Evolutionary conservation across 495 filamentous ascomycete species (phyloP).

Genomic region (Penicillium antarcticum): DNA sequence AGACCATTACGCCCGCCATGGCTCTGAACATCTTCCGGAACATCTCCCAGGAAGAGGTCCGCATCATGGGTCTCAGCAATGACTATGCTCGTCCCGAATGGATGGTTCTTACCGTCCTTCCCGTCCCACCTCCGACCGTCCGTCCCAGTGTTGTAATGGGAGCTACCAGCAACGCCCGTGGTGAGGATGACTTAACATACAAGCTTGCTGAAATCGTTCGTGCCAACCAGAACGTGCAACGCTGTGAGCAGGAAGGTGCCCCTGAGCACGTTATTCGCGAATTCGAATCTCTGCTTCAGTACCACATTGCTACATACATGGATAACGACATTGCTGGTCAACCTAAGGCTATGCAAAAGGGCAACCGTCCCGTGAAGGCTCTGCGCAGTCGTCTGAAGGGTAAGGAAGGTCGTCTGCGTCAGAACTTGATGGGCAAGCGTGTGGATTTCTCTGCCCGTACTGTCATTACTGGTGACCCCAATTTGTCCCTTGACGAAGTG

Average conservation of each 20-base stretch:
- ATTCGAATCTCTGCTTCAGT: conserved; percentile 90
- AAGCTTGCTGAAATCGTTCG: conserved; percentile 98
- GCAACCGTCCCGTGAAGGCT: conserved; percentile 90
- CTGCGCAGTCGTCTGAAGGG: conserved; percentile 96
- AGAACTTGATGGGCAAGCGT: conserved; percentile 99
- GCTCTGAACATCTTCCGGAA: conserved; percentile 80
- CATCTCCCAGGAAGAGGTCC: conserved; percentile 75
- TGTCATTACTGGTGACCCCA: conserved; percentile 97
- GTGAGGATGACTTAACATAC: conserved; percentile 98
- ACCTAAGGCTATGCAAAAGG: conserved; percentile 94
- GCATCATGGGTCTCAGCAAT: conserved; percentile 83
- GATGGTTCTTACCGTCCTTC: conserved; percentile 95
- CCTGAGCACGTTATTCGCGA: conserved; percentile 85
- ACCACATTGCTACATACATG: conserved; percentile 98
- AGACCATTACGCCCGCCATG: conserved; percentile 74
- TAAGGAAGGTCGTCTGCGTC: conserved; percentile 94
- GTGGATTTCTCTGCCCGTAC: conserved; percentile 99
- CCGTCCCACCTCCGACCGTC: conserved; percentile 92
- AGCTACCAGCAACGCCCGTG: conserved; percentile 78
- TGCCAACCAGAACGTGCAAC: conserved; percentile 89
- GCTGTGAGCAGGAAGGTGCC: conserved; percentile 83
- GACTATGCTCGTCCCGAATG: conserved; percentile 95
- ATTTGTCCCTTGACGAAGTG: conserved; percentile 92
- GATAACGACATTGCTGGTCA: conserved; percentile 98
- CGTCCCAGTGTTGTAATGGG: conserved; percentile 92